phyloP scores from a whole-genome alignment of 257 asterid species.

The Plantago ovata region DNA sequence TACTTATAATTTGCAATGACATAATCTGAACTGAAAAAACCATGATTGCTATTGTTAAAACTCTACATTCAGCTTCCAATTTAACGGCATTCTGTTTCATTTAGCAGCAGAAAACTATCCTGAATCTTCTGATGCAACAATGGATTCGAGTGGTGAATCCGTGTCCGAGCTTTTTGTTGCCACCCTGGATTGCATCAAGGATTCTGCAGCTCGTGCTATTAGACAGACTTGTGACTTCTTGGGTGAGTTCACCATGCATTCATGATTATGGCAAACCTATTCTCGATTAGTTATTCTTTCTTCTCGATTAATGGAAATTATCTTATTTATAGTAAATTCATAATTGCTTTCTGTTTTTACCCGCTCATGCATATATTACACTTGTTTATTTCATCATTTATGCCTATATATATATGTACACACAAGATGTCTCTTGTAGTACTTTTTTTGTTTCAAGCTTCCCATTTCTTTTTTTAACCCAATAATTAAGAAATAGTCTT shows the following conservation, averaged over 20 bases:
- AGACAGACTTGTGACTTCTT: conserved; percentile 60
- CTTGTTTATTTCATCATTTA: neutral
- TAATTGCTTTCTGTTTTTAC: neutral
- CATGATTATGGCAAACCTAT: conserved; percentile 4
- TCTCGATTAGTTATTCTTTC: conserved; percentile 14
- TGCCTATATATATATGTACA: too few species aligned
- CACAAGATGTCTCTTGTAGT: too few species aligned
- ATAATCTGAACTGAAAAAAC: conserved; percentile 8
- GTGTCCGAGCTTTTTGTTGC: conserved; percentile 92
- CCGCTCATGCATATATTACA: conserved; percentile 12
- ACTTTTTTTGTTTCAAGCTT: too few species aligned
- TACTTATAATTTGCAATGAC: neutral
- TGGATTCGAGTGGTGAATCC: conserved; percentile 51
- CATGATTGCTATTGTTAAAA: neutral
- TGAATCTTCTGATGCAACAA: conserved; percentile 37
- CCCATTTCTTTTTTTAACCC: too few species aligned
- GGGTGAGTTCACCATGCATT: conserved; percentile 41
- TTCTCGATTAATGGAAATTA: conserved; percentile 10
- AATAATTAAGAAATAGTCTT: too few species aligned
- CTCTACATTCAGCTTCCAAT: conserved; percentile 6
- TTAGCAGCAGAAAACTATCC: conserved; percentile 47
- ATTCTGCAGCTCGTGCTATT: conserved; percentile 69
- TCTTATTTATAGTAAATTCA: neutral
- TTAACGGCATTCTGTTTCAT: conserved; percentile 28
- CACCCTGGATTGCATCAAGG: conserved; percentile 83